Conservation (phyloP, 805 yeast species). For the Yamadazyma insecticola region DNA sequence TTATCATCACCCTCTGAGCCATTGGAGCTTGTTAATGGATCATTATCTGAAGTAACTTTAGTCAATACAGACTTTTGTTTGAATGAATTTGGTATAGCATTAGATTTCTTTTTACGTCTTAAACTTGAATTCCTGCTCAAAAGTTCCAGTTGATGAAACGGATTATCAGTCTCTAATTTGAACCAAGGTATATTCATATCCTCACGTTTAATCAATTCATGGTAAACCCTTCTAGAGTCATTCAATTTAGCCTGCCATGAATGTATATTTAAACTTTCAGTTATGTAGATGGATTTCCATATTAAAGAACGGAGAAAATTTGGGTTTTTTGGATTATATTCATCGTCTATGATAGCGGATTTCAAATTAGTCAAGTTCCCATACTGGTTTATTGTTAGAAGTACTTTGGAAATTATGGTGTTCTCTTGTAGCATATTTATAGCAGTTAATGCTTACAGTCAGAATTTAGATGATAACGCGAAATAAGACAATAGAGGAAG, state of each 20-base stretch:
- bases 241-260: constrained; percentile 27
- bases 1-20: constrained; percentile 14
- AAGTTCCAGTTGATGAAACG: constrained; percentile 18
- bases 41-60: constrained; percentile 14
- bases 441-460: no score
- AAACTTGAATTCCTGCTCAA: constrained; percentile 11
- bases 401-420: constrained; percentile 30
- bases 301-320: constrained; percentile 28
- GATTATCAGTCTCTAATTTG: constrained; percentile 23
- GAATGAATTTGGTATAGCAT: no score
- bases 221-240: constrained; percentile 29
- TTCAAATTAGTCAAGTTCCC: constrained; percentile 22
- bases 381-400: constrained; percentile 32
- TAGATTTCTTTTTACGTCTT: constrained; percentile 2
- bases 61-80: constrained; percentile 12
- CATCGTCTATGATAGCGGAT: constrained; percentile 23
- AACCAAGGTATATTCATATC: constrained; percentile 38
- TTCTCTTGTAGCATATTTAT: constrained; percentile 24
- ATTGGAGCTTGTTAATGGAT: constrained; percentile 7
- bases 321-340: constrained; percentile 18
- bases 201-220: constrained; percentile 21
- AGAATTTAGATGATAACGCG: no score
- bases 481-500: no score
- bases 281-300: constrained; percentile 35
- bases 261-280: constrained; percentile 31